Percentiles rank a stretch among this genome's conserved stretches.
Conservation (phyloP, 805 yeast genomes). For the Zygotorulaspora danielsina region DNA sequence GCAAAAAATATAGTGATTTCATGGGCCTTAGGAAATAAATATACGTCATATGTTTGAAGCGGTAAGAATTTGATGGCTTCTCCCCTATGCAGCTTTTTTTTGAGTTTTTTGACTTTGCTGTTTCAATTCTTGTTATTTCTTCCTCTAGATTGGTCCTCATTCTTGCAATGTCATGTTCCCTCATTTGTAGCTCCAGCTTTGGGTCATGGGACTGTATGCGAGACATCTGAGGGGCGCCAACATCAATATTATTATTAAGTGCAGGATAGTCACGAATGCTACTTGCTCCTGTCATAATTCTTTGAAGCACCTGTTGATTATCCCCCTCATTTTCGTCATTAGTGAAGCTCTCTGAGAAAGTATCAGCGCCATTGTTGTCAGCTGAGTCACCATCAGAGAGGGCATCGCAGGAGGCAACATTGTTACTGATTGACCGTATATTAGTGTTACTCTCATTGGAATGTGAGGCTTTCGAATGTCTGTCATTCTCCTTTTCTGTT, state of each 20-base stretch:
- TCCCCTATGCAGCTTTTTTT: not conserved
- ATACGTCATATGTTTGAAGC: slow-evolving; percentile 36
- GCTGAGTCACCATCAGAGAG: not conserved
- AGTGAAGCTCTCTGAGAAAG: not conserved
- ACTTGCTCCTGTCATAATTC: slow-evolving; percentile 23
- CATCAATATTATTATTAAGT: slow-evolving; percentile 20
- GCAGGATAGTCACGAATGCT: slow-evolving; percentile 17
- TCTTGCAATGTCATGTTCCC: slow-evolving; percentile 25
- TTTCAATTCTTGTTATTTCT: slow-evolving; percentile 20
- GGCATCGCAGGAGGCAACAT: not conserved
- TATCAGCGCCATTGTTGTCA: slow-evolving; percentile 3
- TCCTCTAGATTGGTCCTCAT: slow-evolving; percentile 27
- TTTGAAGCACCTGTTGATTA: slow-evolving; percentile 10
- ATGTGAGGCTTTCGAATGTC: not conserved
- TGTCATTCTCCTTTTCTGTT: not conserved
- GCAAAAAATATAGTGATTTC: slow-evolving; percentile 54
- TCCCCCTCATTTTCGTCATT: slow-evolving; percentile 7
- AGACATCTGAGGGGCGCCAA: slow-evolving; percentile 27
- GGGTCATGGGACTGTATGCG: slow-evolving; percentile 22
- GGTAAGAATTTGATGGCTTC: slow-evolving; percentile 4
- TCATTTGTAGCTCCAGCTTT: slow-evolving; percentile 16
- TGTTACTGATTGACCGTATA: not conserved
- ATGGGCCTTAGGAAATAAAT: slow-evolving; percentile 55
- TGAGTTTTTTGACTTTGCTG: slow-evolving; percentile 6
- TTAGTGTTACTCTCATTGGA: not conserved